phyloP scores from a whole-genome alignment of 73 alveolate genomes.

The Paraurostyla sp. region DNA sequence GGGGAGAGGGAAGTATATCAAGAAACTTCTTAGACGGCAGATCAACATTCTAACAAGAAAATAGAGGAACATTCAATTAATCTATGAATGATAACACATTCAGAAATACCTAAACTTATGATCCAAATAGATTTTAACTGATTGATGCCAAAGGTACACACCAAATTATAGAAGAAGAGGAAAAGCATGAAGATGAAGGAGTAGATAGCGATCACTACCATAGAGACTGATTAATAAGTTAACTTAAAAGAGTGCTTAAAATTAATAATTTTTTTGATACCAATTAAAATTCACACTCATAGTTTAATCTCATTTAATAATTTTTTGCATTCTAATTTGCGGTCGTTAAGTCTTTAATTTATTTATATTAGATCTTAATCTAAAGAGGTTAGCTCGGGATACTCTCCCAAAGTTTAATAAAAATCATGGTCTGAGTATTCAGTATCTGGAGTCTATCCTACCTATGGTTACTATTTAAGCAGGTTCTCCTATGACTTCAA shows the following conservation, averaged over 20 bases:
- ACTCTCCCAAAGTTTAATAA: background rate
- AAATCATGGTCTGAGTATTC: background rate
- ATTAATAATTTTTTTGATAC: background rate
- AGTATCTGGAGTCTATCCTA: background rate
- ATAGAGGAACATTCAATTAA: background rate
- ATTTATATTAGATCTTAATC: background rate
- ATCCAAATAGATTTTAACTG: background rate
- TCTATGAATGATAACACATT: background rate
- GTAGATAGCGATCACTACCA: background rate
- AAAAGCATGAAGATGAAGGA: background rate
- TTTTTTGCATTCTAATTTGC: background rate
- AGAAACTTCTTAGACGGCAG: background rate
- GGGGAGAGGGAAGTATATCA: no score
- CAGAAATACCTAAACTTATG: background rate
- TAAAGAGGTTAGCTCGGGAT: background rate
- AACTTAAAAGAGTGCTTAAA: constrained; percentile 7
- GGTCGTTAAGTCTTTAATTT: background rate
- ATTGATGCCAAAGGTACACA: background rate
- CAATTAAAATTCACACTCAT: background rate
- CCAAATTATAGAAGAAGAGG: background rate
- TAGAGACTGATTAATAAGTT: background rate
- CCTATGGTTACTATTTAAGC: background rate
- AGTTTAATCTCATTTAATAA: background rate
- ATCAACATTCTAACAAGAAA: background rate
- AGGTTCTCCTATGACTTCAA: no score